These are phyloP conservation scores for Berberis vulgaris DNA, from an alignment of 164 flowering plant species.

Conservation along the genomic window DNA sequence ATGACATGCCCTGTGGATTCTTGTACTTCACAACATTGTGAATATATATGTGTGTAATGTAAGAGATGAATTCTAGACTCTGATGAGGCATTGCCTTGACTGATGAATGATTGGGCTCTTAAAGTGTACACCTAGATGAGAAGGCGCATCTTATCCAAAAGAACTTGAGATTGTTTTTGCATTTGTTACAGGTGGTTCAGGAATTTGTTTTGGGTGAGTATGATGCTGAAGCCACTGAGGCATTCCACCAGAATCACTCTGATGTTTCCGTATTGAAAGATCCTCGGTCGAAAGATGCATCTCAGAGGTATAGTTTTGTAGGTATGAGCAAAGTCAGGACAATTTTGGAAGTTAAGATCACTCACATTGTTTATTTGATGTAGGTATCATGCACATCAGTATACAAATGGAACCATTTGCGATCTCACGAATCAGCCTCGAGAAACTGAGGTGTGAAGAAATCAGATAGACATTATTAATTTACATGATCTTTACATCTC, in stretches of 20 bases:
- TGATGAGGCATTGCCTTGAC: no score
- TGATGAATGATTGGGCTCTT: no score
- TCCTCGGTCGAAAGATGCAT: conserved; percentile 92
- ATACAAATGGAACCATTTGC: conserved; percentile 81
- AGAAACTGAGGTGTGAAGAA: conserved; percentile 69
- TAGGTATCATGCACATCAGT: conserved; percentile 91
- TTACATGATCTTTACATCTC: neutral
- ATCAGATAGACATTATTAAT: neutral
- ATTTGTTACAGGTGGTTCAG: conserved; percentile 55
- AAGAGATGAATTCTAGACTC: no score
- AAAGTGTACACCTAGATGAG: no score
- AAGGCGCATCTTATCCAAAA: neutral
- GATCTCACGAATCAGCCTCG: conserved; percentile 86
- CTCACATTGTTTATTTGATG: conserved; percentile 1
- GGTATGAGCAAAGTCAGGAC: neutral
- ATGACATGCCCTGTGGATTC: no score
- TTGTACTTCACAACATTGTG: no score
- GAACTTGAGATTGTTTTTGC: neutral
- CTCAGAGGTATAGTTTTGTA: conserved; percentile 53
- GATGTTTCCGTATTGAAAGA: conserved; percentile 72
- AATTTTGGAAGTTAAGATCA: neutral
- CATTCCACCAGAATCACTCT: conserved; percentile 61
- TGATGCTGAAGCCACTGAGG: conserved; percentile 81
- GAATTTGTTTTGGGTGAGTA: conserved; percentile 79
- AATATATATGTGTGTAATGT: no score